Evolutionary conservation across 495 filamentous ascomycete genomes (phyloP), one percentile per base, ranked within the genome.

Genomic region (Annulohypoxylon bovei): DNA sequence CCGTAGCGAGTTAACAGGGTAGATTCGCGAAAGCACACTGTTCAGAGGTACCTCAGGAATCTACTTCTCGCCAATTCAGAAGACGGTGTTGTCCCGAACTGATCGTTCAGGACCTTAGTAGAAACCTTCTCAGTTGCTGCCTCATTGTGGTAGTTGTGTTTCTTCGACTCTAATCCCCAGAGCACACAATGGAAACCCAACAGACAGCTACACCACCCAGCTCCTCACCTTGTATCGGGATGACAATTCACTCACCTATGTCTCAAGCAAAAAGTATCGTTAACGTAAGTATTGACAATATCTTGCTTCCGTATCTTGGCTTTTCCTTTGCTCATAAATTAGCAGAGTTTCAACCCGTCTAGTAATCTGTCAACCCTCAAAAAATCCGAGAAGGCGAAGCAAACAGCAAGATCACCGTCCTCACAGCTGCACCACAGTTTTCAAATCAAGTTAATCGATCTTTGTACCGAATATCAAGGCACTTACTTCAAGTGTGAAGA

Each of bases 401-500:
- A 25, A 22, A 16, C 14, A 32, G 3, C n/a, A 11, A 33, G 16
- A 8, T 6, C 28, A 18, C 28, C 11, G 4, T 20, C 25, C 1
- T 33, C 28, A 1, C 14, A 33, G 16, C 28, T 33, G 2, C 1
- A 33, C 16, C 49, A 33, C n/a, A 8, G 3, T 20, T 35, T 32
- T 20, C 49, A 53, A 12, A 33, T 53, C n/a, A 53, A 53, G 28
- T 33, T 53, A 6, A 32, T 53, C 28, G 49, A 53, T 35, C 7
- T 53, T 1, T 33, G 49, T 32, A 53, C 49, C n/a, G 49, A 53
- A 28, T 6, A 53, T 9, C 49, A 53, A 14, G 27, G 28, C 14
- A 53, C 49, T 33, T 53, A 53, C n/a, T 33, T 53, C 27, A 33
- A 33, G 27, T 35, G 49, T 11, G 27, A 53, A 53, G n/a, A 33